Conservation (phyloP, 1,284 basidiomycete genomes). For the Ustilago sp. region DNA sequence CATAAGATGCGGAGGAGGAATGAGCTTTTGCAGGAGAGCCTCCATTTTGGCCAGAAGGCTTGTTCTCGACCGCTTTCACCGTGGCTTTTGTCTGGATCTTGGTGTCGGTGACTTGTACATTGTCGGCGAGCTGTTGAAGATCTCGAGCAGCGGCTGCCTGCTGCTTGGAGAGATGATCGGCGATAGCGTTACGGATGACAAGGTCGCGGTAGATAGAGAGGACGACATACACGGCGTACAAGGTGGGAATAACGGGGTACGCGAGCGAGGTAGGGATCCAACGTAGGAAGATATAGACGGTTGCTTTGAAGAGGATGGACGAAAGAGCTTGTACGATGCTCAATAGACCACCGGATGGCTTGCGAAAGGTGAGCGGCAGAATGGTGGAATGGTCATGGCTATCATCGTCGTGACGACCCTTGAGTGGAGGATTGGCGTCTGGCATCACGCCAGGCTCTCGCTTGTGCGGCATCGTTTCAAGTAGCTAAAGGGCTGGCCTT, state of each 20-base stretch:
- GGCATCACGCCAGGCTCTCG: slow-evolving; percentile 44
- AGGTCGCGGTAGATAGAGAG: slow-evolving; percentile 50
- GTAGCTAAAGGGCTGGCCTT: background rate
- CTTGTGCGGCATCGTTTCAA: slow-evolving; percentile 30
- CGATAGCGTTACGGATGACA: slow-evolving; percentile 42
- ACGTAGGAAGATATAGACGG: slow-evolving; percentile 60
- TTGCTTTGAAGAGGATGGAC: slow-evolving; percentile 58
- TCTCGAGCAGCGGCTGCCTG: slow-evolving; percentile 27
- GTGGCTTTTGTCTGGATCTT: slow-evolving; percentile 40
- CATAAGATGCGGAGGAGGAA: slow-evolving; percentile 29
- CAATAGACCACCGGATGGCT: slow-evolving; percentile 42
- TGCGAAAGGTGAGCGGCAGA: slow-evolving; percentile 26
- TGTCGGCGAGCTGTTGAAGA: slow-evolving; percentile 50
- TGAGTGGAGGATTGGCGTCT: slow-evolving; percentile 18
- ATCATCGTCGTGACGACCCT: slow-evolving; percentile 6
- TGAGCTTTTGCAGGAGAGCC: slow-evolving; percentile 9
- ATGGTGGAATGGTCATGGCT: background rate
- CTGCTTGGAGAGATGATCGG: slow-evolving; percentile 17
- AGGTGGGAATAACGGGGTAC: slow-evolving; percentile 47
- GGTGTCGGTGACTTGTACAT: slow-evolving; percentile 38
- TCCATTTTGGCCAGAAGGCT: slow-evolving; percentile 27
- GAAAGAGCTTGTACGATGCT: slow-evolving; percentile 45
- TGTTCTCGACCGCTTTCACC: slow-evolving; percentile 36
- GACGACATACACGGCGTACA: slow-evolving; percentile 52
- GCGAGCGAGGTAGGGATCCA: slow-evolving; percentile 59